Base-by-base conservation (phyloP, 2,329 filamentous ascomycete species). In the Fusarium tanahbumbuense region DNA sequence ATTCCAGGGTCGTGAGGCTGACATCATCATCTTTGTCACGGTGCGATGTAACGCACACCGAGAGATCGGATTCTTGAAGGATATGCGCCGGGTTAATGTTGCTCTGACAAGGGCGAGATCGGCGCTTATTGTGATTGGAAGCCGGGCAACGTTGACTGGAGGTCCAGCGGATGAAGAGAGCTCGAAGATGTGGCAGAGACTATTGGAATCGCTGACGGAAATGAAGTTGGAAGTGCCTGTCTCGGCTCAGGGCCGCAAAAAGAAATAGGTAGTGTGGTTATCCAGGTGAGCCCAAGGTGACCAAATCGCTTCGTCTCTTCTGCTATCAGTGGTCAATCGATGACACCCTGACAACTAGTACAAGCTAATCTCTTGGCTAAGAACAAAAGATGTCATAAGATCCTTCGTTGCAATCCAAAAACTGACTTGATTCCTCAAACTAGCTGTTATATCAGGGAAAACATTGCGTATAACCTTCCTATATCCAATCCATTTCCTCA, bases 1-100 rank as follows among this genome's bases (percentile, higher is more conserved):
- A 5, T 84, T 81, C 62, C 81, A 84, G 56, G 82, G 81, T 2
- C 76, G 78, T 2, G 81, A 83, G 71, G 81, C 81, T 2, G 83
- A 83, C 48, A 74, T 83, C 32, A 72, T 83, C 4, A 75, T 84
- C 8, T 83, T 81, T 61, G 78, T 82, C 8, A 81, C 80, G 3
- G 81, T 83, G 8, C 73, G 82, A 11, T 82, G 80, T 63, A 84
- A 84, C 66, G 73, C 76, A 15, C 72, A 74, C 49, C 44, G 63
- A 7, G 75, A 83, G 11, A 78, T 83, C 61, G 81, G 82, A 1
- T 81, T 83, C 55, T 60, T 83, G 58, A 80, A 77, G 40, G 81
- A 84, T 61, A 68, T 80, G 72, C 75, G 80, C 15, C 67, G 81
- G 30, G 71, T 83, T 60, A 83, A 83, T 60, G 80, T 83, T 27